Percentiles rank a stretch among this genome's conserved stretches.
phyloP scores from a whole-genome alignment of 306 rosid species.

The Gynostemma pentaphyllum region DNA sequence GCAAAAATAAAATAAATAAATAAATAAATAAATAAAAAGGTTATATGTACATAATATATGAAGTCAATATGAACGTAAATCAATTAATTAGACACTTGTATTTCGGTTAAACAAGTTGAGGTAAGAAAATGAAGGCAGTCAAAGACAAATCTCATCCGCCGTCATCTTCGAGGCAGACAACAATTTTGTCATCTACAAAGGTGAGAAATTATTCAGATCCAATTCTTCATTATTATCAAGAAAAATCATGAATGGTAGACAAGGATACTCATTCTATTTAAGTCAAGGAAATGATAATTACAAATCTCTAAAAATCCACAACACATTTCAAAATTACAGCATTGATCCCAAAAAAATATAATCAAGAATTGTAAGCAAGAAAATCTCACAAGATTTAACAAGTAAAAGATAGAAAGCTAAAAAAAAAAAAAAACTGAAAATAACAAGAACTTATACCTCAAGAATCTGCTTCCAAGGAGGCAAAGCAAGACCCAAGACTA shows the following conservation, averaged over 20 bases:
- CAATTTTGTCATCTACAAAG: no score
- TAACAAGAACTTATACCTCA: constrained; percentile 25
- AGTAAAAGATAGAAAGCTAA: not conserved
- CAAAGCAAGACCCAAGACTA: constrained; percentile 18
- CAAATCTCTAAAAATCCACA: not conserved
- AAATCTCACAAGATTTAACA: no score
- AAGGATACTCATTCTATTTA: no score
- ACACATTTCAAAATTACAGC: no score
- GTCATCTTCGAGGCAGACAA: no score
- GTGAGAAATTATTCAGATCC: not conserved
- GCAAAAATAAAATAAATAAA: no score
- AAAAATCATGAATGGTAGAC: no score
- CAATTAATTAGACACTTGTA: no score
- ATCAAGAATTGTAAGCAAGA: not conserved
- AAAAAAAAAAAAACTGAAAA: not conserved
- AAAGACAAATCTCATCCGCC: not conserved
- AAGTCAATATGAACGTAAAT: no score
- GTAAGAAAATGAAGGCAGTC: not conserved
- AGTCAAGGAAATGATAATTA: not conserved
- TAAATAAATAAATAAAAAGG: no score
- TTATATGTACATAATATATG: no score
- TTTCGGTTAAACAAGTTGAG: not conserved
- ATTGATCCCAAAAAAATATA: no score
- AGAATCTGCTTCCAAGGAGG: constrained; percentile 17
- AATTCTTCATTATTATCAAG: not conserved